Evolutionary conservation across 2,329 filamentous ascomycete genomes (phyloP).

Genomic region (Aspergillus brasiliensis): DNA sequence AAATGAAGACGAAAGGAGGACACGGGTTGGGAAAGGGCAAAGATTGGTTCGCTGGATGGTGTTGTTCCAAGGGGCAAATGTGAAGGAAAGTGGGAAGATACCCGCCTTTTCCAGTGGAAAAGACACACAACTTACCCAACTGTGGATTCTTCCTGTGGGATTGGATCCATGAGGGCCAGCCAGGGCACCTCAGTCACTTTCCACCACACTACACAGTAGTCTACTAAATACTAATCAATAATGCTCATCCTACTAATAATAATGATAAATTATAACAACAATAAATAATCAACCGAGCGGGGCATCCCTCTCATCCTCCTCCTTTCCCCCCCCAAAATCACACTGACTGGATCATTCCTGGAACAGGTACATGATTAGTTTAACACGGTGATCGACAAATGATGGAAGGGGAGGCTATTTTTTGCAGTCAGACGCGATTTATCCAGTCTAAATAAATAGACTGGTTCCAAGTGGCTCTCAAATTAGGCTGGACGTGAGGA

Average conservation of each 20-base stretch:
- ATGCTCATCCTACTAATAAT: neutral
- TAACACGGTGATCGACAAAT: constrained; percentile 21
- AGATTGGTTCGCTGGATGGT: neutral
- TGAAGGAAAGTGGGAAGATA: neutral
- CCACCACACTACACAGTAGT: no score
- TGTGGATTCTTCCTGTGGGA: neutral
- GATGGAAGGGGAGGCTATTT: constrained; percentile 11
- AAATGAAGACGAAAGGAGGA: neutral
- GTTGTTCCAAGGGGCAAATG: neutral
- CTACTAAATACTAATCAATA: no score
- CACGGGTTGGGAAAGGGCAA: neutral
- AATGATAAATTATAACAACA: neutral
- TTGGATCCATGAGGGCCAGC: neutral
- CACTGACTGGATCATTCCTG: constrained; percentile 18
- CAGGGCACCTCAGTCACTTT: neutral
- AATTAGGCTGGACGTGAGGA: constrained; percentile 17
- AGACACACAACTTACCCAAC: no score
- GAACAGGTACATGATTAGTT: constrained; percentile 14
- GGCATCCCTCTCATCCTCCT: no score
- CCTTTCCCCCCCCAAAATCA: constrained; percentile 11
- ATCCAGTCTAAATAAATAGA: constrained; percentile 12
- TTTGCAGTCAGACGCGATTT: constrained; percentile 3
- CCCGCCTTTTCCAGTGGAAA: neutral
- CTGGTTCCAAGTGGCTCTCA: constrained; percentile 10
- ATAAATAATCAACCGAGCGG: neutral